phyloP scores from a whole-genome alignment of 2,329 filamentous ascomycete species.

The Colletotrichum eremochloae region DNA sequence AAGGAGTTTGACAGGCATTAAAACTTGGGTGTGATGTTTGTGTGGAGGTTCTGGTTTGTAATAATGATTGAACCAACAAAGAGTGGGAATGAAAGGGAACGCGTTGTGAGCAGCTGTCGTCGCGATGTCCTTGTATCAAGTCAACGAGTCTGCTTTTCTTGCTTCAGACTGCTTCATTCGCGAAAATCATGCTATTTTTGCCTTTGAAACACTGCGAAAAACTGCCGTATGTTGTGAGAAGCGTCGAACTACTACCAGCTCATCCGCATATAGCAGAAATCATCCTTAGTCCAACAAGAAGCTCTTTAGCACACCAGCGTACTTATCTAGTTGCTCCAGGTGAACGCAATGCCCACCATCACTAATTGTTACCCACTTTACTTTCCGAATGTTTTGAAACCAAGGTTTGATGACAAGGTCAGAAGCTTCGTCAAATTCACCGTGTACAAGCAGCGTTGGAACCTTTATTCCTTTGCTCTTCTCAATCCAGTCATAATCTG shows the following conservation, averaged over 20 bases:
- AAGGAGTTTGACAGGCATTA: background rate
- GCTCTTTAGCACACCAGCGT: slow-evolving; percentile 45
- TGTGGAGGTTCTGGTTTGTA: no score
- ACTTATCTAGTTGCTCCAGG: slow-evolving; percentile 49
- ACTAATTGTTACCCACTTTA: slow-evolving; percentile 54
- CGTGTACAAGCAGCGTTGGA: slow-evolving; percentile 53
- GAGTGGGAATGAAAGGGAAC: no score
- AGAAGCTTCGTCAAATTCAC: slow-evolving; percentile 51
- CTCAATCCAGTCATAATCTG: slow-evolving; percentile 47
- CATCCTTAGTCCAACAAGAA: slow-evolving; percentile 37
- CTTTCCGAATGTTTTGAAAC: slow-evolving; percentile 52
- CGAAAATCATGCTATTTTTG: background rate
- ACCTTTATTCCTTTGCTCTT: slow-evolving; percentile 48
- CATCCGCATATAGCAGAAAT: background rate
- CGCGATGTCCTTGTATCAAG: no score
- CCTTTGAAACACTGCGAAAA: no score
- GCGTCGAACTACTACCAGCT: background rate
- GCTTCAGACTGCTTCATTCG: background rate
- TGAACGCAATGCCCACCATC: slow-evolving; percentile 52
- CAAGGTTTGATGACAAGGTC: slow-evolving; percentile 52
- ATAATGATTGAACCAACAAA: no score
- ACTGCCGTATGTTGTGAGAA: background rate
- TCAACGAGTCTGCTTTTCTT: background rate
- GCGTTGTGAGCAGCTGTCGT: background rate
- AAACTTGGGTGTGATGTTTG: background rate